Evolutionary conservation across 805 yeast genomes (phyloP).

Genomic region (Metschnikowia shivogae): DNA sequence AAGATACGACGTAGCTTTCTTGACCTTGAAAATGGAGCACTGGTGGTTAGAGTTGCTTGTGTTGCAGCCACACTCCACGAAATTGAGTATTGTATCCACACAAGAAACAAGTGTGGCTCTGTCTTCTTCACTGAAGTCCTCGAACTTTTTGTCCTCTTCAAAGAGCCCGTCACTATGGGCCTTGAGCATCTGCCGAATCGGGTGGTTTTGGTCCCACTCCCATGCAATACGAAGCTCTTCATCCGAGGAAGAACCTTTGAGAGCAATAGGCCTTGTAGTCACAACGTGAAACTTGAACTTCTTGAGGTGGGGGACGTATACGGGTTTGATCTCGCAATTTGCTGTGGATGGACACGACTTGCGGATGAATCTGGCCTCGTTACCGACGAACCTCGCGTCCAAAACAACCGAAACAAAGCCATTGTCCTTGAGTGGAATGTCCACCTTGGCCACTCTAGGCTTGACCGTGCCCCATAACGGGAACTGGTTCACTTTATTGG

Average conservation of each 20-base stretch:
- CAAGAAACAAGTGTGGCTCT: constrained; percentile 56
- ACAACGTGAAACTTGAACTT: constrained; percentile 49
- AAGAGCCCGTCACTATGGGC: constrained; percentile 14
- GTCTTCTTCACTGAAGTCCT: constrained; percentile 49
- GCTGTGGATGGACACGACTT: constrained; percentile 62
- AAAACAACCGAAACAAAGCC: constrained; percentile 53
- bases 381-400: constrained; percentile 80
- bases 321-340: constrained; percentile 61
- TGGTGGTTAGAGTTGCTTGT: constrained; percentile 36
- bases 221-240: constrained; percentile 76
- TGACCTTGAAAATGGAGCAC: constrained; percentile 57
- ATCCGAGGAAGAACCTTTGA: constrained; percentile 26
- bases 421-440: constrained; percentile 18
- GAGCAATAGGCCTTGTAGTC: constrained; percentile 50
- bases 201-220: constrained; percentile 86
- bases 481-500: constrained; percentile 73
- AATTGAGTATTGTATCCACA: constrained; percentile 56
- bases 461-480: constrained; percentile 64
- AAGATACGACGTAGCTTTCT: constrained; percentile 56
- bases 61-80: constrained; percentile 61
- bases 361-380: constrained; percentile 68
- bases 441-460: constrained; percentile 35
- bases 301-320: constrained; percentile 38
- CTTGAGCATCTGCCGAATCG: constrained; percentile 54
- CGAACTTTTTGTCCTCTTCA: constrained; percentile 43